Conservation (phyloP, 139 green algal species). For the Haematococcus lacustris region DNA sequence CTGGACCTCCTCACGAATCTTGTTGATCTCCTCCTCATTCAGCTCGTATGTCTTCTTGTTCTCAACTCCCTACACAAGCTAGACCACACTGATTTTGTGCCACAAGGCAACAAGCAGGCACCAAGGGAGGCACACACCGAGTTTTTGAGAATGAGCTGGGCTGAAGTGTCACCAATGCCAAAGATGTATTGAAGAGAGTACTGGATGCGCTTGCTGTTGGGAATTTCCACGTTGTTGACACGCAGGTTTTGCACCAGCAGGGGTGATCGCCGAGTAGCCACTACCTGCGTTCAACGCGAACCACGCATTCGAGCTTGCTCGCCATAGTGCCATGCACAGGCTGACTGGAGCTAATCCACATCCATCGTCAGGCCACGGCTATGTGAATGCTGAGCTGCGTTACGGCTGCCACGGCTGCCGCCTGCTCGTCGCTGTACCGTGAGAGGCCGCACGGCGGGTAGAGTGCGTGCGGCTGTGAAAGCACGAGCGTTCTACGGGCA, state of each 20-base stretch:
- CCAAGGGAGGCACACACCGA: constrained; percentile 39
- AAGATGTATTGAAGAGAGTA: constrained; percentile 95
- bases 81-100: background rate
- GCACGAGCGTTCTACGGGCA: too few species aligned
- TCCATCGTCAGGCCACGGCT: too few species aligned
- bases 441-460: too few species aligned
- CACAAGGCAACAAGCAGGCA: background rate
- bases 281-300: constrained; percentile 31
- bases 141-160: constrained; percentile 79
- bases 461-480: too few species aligned
- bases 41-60: constrained; percentile 96
- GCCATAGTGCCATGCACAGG: too few species aligned
- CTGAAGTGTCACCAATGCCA: constrained; percentile 87
- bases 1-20: constrained; percentile 82
- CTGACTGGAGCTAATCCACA: too few species aligned
- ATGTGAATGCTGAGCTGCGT: too few species aligned
- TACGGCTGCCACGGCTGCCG: too few species aligned
- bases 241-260: constrained; percentile 75
- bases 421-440: too few species aligned
- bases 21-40: constrained; percentile 93
- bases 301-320: too few species aligned
- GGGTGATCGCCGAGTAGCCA: constrained; percentile 38
- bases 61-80: constrained; percentile 67
- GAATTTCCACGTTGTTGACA: constrained; percentile 96
- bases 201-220: constrained; percentile 95